Evolutionary conservation across 1,139 yeast genomes (phyloP).

Genomic region (Magnusiomyces magnusii): DNA sequence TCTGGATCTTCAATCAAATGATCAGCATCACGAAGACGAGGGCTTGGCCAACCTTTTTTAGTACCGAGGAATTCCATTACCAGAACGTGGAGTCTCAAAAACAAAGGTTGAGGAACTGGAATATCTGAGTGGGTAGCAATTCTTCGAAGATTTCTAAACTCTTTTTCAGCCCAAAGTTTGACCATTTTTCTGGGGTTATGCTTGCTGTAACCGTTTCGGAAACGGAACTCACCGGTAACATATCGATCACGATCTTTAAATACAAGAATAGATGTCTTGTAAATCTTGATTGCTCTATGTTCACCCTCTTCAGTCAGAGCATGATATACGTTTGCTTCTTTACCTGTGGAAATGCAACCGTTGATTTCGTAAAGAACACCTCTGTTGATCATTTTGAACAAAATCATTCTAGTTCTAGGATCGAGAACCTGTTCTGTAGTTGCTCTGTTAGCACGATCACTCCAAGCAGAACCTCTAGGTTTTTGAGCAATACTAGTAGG

Average conservation of each 20-base stretch:
- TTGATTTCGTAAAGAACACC: slow-evolving; percentile 80
- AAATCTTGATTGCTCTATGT: slow-evolving; percentile 76
- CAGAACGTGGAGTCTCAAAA: slow-evolving; percentile 79
- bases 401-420: slow-evolving; percentile 81
- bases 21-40: slow-evolving; percentile 69
- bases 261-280: slow-evolving; percentile 90
- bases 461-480: slow-evolving; percentile 1
- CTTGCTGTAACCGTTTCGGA: slow-evolving; percentile 73
- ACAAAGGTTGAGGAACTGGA: slow-evolving; percentile 89
- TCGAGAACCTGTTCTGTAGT: slow-evolving; percentile 96
- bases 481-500: background rate
- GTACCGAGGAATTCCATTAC: slow-evolving; percentile 92
- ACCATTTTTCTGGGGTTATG: slow-evolving; percentile 98
- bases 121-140: slow-evolving; percentile 60
- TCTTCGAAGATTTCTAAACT: slow-evolving; percentile 84
- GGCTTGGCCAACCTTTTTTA: slow-evolving; percentile 67
- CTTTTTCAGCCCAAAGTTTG: slow-evolving; percentile 97
- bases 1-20: slow-evolving; percentile 23
- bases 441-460: slow-evolving; percentile 85
- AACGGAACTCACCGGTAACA: slow-evolving; percentile 93
- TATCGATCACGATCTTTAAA: slow-evolving; percentile 95
- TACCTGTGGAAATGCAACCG: slow-evolving; percentile 95
- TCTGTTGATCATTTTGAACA: slow-evolving; percentile 71
- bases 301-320: slow-evolving; percentile 62
- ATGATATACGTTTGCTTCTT: slow-evolving; percentile 97